Percentiles rank a stretch among this genome's conserved stretches.
phyloP scores from a whole-genome alignment of 306 rosid species.

The Cicer cuneatum region DNA sequence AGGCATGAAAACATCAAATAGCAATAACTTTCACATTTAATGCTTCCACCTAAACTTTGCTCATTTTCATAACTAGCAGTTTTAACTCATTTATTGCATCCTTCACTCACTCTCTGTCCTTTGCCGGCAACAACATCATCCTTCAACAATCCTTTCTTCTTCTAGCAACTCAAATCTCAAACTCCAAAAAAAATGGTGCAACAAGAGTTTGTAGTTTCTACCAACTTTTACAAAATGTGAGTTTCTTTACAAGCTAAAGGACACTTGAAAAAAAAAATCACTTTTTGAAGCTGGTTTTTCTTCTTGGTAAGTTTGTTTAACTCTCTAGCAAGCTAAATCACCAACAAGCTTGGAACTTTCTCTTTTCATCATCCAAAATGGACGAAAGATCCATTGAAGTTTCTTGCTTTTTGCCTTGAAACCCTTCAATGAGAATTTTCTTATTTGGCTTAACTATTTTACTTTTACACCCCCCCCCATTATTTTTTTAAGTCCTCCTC shows the following conservation, averaged over 20 bases:
- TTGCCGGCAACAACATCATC: constrained; percentile 38
- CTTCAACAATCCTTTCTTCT: constrained; percentile 44
- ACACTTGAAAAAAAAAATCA: not conserved
- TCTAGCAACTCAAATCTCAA: constrained; percentile 33
- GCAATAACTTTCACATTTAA: constrained; percentile 78
- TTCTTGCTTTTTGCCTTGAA: constrained; percentile 1
- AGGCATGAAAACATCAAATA: constrained; percentile 64
- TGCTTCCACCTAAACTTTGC: constrained; percentile 65
- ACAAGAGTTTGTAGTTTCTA: not conserved
- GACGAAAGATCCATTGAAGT: constrained; percentile 3
- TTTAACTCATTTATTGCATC: constrained; percentile 61
- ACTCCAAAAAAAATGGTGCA: constrained; percentile 13
- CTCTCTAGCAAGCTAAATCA: constrained; percentile 32
- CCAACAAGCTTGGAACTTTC: constrained; percentile 18
- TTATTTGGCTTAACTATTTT: constrained; percentile 30
- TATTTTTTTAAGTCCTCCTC: not conserved
- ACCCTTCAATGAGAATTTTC: constrained; percentile 11
- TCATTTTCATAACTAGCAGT: constrained; percentile 62
- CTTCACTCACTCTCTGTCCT: not conserved
- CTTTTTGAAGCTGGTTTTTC: constrained; percentile 33
- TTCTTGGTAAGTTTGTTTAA: constrained; percentile 36
- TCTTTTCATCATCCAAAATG: not conserved
- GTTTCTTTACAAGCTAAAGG: not conserved
- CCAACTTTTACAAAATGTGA: constrained; percentile 25
- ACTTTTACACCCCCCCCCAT: not conserved